Conservation (phyloP, 108 stramenopile genomes). For the Poteriospumella lacustris region DNA sequence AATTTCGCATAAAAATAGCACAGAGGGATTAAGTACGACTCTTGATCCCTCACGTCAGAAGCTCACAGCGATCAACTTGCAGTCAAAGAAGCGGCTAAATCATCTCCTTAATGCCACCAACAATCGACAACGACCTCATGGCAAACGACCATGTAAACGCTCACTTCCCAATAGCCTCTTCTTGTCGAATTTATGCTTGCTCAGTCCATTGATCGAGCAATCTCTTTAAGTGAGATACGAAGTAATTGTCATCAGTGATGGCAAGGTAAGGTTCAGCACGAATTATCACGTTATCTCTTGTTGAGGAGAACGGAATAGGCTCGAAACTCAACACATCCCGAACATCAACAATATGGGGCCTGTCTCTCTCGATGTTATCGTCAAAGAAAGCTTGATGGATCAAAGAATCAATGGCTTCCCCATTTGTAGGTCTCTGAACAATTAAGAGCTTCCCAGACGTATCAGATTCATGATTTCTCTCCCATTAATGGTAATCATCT, state of each 20-base stretch:
- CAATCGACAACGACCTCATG: too few relatives aligned
- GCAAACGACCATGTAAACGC: too few relatives aligned
- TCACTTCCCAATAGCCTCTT: too few relatives aligned
- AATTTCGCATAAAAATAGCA: too few relatives aligned
- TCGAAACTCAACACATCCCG: not conserved
- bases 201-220: not conserved
- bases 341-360: slow-evolving; percentile 26
- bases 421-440: not conserved
- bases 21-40: too few relatives aligned
- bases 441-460: not conserved
- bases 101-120: too few relatives aligned
- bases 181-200: too few relatives aligned
- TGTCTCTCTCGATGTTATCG: slow-evolving; percentile 21
- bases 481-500: slow-evolving; percentile 17
- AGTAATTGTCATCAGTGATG: not conserved
- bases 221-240: not conserved
- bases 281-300: not conserved
- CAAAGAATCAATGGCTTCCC: not conserved
- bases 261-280: not conserved
- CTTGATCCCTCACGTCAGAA: too few relatives aligned
- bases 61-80: too few relatives aligned
- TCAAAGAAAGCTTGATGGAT: slow-evolving; percentile 11
- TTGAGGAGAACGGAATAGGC: not conserved
- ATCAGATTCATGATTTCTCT: slow-evolving; percentile 7
- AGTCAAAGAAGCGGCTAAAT: too few relatives aligned